Evolutionary conservation across 768 basidiomycete species (phyloP), one percentile per base, ranked within the genome.

Genomic region (Cystobasidium ongulense): DNA sequence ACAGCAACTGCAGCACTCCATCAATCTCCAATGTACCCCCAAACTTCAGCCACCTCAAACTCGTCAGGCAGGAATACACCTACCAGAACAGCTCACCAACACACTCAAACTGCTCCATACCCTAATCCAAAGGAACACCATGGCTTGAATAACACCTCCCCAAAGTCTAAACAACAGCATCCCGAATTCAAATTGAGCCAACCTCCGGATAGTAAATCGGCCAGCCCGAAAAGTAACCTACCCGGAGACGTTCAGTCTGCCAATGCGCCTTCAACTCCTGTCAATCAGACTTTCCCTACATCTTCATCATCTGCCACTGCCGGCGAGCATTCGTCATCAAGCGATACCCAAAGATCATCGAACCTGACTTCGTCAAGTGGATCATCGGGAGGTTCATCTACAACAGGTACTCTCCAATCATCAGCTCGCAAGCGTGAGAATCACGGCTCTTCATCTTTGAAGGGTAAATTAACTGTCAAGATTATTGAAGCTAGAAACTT

Each of bases 401-500:
- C n/a, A 21, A 7, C 62, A 7, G 38, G 43, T 35, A 31, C 66
- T 31, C 25, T 39, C 2, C 41, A 35, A 64, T 43, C 65, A n/a
- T 71, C 68, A 61, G 13, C 41, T 43, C 68, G 68, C 52, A 54
- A 59, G 43, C 29, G 65, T 41, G 65, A 31, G 10, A n/a, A 67
- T 23, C 31, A 27, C 25, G 50, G 29, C 1, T 53, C 52, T 7
- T 57, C 68, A 4, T 33, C 29, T 2, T 38, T 71, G 21, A 54
- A 46, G 39, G 84, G 84, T 54, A 92, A 93, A 82, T 89, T 99
- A 68, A 91, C 91, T 78, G 89, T 99, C 82, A 98, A 98, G 82
- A 87, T 99, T 80, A 92, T 99, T 81, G 88, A 89, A 76, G 96
- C 91, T 15, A 87, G 91, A 61, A 86, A 86, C 11, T 88, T 99